Percentiles rank a stretch among this genome's conserved stretches.
These are phyloP conservation scores for Colletotrichum sp. DNA, from an alignment of 2,329 filamentous ascomycete genomes.

Conservation along the genomic window DNA sequence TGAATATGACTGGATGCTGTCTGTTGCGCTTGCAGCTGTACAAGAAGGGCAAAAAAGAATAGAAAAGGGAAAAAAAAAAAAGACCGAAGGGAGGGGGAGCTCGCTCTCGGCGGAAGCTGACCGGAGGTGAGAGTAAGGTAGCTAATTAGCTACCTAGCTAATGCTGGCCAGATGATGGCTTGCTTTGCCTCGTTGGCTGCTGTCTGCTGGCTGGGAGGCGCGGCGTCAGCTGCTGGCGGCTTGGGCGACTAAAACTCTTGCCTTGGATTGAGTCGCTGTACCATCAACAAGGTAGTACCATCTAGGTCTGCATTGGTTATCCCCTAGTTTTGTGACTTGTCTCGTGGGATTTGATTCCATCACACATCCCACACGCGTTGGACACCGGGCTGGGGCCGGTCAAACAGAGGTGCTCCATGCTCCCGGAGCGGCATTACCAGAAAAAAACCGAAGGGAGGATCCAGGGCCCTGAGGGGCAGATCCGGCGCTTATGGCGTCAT, in stretches of 20 bases:
- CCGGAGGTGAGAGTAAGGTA: neutral
- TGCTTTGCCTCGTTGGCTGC: neutral
- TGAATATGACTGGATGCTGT: neutral
- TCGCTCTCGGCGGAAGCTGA: neutral
- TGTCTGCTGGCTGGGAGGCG: neutral
- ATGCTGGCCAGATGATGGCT: neutral
- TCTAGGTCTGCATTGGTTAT: neutral
- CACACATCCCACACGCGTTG: neutral
- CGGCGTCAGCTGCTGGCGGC: neutral
- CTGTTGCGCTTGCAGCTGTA: neutral
- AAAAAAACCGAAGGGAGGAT: neutral
- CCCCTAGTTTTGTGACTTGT: neutral
- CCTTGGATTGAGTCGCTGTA: neutral
- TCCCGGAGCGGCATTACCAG: neutral
- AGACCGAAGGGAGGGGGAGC: neutral
- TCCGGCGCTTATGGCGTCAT: slow-evolving; percentile 20
- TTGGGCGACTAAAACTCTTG: neutral
- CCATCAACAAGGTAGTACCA: neutral
- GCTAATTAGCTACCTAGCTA: neutral
- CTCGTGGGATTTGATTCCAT: neutral
- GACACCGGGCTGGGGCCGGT: neutral
- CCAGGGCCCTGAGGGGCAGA: neutral
- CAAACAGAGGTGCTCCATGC: neutral
- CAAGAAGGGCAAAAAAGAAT: neutral
- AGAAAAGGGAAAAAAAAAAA: neutral